A percentile compares a stretch with the other conserved stretches of the same genome.
Evolutionary conservation across 2,329 filamentous ascomycete genomes (phyloP).

Genomic region (Cryphonectria radicalis): DNA sequence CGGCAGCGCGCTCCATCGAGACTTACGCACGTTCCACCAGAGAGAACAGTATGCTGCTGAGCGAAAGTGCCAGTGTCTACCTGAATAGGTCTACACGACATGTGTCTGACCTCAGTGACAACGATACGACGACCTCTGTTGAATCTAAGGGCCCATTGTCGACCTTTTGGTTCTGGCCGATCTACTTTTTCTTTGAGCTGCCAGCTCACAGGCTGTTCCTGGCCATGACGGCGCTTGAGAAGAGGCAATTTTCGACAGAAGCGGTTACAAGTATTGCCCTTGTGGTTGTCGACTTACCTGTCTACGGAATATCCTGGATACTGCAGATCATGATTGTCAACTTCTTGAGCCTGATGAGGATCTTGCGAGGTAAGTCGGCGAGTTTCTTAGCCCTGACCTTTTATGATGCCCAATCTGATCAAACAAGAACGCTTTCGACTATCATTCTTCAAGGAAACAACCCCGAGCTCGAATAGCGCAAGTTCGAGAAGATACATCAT

Average conservation of each 20-base stretch:
- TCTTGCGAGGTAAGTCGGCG: neutral
- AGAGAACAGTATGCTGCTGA: neutral
- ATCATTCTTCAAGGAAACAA: neutral
- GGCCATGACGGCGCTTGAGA: neutral
- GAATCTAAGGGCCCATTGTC: neutral
- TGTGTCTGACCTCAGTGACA: no score
- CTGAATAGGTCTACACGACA: no score
- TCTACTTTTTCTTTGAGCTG: conserved; percentile 15
- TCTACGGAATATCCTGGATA: neutral
- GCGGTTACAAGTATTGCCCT: neutral
- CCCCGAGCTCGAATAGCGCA: neutral
- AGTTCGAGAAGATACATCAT: neutral
- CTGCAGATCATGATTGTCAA: neutral
- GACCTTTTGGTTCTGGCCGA: conserved; percentile 4
- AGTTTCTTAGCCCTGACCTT: no score
- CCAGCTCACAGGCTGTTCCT: conserved; percentile 7
- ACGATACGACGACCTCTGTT: neutral
- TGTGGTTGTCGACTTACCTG: neutral
- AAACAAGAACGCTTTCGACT: neutral
- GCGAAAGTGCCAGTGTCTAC: no score
- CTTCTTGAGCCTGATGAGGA: neutral
- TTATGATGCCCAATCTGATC: neutral
- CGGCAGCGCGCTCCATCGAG: neutral
- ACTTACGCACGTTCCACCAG: neutral
- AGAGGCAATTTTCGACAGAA: neutral